A percentile compares a stretch with the other conserved stretches of the same genome.
Evolutionary conservation across 441 rosid species (phyloP).

Genomic region (Gossypium lobatum): DNA sequence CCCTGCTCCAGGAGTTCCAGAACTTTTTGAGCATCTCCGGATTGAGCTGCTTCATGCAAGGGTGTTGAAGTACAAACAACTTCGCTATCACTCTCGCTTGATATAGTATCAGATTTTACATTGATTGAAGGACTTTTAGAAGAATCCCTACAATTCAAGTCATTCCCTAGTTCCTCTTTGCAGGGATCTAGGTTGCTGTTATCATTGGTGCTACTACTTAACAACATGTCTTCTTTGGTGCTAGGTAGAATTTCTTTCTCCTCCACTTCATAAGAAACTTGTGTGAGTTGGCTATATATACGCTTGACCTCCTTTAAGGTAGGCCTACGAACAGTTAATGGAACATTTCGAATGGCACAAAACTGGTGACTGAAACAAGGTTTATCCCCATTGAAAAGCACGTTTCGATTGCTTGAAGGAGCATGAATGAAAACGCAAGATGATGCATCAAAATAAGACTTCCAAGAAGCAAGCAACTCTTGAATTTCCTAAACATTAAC

Average conservation of each 20-base stretch:
- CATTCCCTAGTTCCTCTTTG: conserved; percentile 31
- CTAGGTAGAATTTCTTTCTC: conserved; percentile 32
- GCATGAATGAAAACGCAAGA: conserved; percentile 70
- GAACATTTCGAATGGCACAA: conserved; percentile 48
- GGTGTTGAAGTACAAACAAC: conserved; percentile 50
- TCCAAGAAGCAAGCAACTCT: conserved; percentile 85
- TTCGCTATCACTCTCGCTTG: conserved; percentile 33
- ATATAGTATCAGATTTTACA: conserved; percentile 27
- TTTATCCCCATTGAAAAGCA: conserved; percentile 67
- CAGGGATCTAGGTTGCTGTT: conserved; percentile 17
- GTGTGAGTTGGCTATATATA: conserved; percentile 62
- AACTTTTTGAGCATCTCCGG: conserved; percentile 49
- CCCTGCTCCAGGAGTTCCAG: conserved; percentile 78
- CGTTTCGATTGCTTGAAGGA: conserved; percentile 74
- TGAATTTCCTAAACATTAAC: conserved; percentile 62
- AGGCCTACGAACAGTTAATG: conserved; percentile 74
- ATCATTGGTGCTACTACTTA: conserved; percentile 18
- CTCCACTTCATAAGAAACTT: conserved; percentile 52
- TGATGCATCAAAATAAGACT: conserved; percentile 80
- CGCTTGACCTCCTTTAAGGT: conserved; percentile 82
- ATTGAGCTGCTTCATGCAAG: conserved; percentile 73
- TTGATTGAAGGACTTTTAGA: conserved; percentile 32
- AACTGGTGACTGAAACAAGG: conserved; percentile 57
- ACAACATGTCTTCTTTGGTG: conserved; percentile 21
- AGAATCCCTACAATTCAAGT: conserved; percentile 21